These are phyloP conservation scores for Tetrahymena thermophila DNA, from an alignment of 73 alveolate genomes.

Conservation along the genomic window DNA sequence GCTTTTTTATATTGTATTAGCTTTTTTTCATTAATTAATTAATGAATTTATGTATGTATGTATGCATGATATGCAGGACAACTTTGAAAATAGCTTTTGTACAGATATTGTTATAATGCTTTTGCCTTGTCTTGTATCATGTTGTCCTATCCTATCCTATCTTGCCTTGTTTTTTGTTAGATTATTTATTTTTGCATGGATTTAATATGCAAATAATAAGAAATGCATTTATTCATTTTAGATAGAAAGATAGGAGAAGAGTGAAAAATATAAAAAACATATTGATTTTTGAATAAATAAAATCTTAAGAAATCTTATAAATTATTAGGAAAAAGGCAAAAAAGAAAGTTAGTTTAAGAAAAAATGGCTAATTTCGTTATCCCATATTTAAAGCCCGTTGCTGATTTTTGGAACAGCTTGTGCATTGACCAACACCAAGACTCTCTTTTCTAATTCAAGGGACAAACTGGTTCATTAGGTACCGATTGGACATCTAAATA, in stretches of 20 bases:
- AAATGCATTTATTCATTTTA: neutral
- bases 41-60: no score
- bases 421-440: neutral
- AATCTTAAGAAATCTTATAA: neutral
- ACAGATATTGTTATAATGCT: neutral
- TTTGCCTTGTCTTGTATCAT: neutral
- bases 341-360: neutral
- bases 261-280: neutral
- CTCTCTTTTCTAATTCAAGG: neutral
- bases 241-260: constrained; percentile 1
- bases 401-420: neutral
- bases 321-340: neutral
- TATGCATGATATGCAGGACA: no score
- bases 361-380: neutral
- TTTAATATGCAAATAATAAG: neutral
- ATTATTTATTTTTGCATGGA: neutral
- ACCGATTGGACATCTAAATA: neutral
- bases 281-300: neutral
- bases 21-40: no score
- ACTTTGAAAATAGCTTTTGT: neutral
- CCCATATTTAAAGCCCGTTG: neutral
- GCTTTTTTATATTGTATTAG: neutral
- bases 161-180: neutral
- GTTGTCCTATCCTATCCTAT: no score
- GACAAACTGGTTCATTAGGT: neutral